Percentiles rank a stretch among this genome's conserved stretches.
Evolutionary conservation across 208 protist species (phyloP).

Genomic region (Wallacemonas sp.): DNA sequence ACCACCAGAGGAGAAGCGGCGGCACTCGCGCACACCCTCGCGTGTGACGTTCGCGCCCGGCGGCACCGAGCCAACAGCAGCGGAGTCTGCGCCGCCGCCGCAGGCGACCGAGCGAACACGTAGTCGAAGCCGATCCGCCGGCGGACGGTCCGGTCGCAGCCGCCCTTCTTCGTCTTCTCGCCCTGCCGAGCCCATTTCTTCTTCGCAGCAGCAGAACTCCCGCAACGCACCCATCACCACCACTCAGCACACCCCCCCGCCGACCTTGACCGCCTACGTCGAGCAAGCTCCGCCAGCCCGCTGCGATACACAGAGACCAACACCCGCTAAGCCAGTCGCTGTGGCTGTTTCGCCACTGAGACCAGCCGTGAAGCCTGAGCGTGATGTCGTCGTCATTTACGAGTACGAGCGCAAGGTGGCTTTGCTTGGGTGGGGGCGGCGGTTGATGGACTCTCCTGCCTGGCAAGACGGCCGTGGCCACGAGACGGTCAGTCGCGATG

Average conservation of each 20-base stretch:
- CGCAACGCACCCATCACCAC: background rate
- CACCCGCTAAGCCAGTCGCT: background rate
- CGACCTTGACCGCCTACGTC: constrained; percentile 1
- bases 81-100: background rate
- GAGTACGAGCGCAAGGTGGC: constrained; percentile 64
- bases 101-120: background rate
- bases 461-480: constrained; percentile 69
- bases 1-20: background rate
- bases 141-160: too few relatives aligned
- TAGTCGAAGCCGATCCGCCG: background rate
- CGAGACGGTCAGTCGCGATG: constrained; percentile 32
- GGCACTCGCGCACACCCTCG: background rate
- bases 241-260: background rate
- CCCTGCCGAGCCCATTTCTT: background rate
- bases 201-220: background rate
- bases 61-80: background rate
- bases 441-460: constrained; percentile 40
- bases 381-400: constrained; percentile 37
- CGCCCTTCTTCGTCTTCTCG: background rate
- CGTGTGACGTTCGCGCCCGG: background rate
- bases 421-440: constrained; percentile 56
- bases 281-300: background rate
- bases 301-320: background rate
- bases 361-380: background rate
- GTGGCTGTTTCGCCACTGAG: constrained; percentile 6